Base-by-base conservation (phyloP, 352 stramenopile genomes). In the Pythium rishiriense region DNA sequence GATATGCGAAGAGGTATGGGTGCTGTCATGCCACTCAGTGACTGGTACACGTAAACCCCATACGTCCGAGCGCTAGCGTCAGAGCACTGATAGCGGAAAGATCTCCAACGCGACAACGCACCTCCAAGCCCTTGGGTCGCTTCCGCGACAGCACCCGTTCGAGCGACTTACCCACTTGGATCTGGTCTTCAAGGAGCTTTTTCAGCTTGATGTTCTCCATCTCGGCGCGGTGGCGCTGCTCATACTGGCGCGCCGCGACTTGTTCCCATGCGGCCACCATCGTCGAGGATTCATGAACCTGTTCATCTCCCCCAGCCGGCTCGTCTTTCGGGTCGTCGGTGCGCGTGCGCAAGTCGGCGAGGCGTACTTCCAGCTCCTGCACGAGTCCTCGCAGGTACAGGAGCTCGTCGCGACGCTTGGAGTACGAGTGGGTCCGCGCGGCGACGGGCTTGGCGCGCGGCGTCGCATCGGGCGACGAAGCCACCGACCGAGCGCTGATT, bases 151-250 rank as follows among this genome's bases (percentile, higher is more conserved):
- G 51, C 1, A 67, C 21, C 3, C 51, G 50, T 22, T 67, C 60
- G 22, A 67, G 29, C 9, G 50, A 15, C 33, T 60, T 67, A 25
- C 46, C 60, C 9, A 67, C 39, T 58, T 58, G 50, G 49, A 67
- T 67, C 28, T 67, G 47, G n/a, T 61, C 60, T n/a, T 67, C 39
- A 1, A 67, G 50, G 15, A 67, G 7, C 10, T 22, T 17, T 22
- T 51, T 49, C 9, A 67, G 60, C 43, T 50, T 55, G 28, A 52
- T 41, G 31, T 67, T 67, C 33, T 67, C 51, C 19, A 62, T 39
- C 41, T 67, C 60, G 22, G 60, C 42, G 4, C 51, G 41, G 29
- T 67, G 50, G 43, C 60, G 60, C 29, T 61, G 60, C 51, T 67
- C 50, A 29, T 49, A 58, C 51, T 67, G 60, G 2, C 52, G 35